Evolutionary conservation across 2,329 filamentous ascomycete genomes (phyloP).

Genomic region (Tolypocladium inflatum): DNA sequence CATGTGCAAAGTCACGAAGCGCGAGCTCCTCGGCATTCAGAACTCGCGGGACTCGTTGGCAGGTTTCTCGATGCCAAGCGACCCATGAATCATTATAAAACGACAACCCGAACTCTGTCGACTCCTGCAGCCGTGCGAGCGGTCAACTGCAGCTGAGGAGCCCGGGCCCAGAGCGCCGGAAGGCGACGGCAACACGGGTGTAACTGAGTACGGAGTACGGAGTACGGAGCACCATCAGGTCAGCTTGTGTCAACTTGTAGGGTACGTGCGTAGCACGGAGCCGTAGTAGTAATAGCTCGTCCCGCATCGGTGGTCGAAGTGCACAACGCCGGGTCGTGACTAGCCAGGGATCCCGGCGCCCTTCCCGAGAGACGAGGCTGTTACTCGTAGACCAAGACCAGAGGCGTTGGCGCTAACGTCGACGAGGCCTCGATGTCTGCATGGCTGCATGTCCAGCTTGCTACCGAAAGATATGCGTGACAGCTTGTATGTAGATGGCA

Average conservation of each 20-base stretch:
- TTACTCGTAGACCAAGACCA: background rate
- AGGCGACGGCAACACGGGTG: background rate
- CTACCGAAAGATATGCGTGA: no score
- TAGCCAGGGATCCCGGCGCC: conserved; percentile 1
- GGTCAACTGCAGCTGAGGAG: background rate
- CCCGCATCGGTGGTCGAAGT: no score
- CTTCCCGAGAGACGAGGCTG: background rate
- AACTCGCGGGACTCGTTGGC: background rate
- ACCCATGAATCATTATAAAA: background rate
- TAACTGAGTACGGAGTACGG: no score
- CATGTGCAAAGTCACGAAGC: background rate
- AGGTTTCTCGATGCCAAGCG: background rate
- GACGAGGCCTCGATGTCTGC: background rate
- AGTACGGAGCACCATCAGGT: no score
- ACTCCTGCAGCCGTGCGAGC: background rate
- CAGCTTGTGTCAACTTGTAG: background rate
- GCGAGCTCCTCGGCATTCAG: background rate
- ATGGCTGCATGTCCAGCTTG: background rate
- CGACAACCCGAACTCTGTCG: background rate
- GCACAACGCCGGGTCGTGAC: background rate
- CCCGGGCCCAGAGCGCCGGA: background rate
- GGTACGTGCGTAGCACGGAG: background rate
- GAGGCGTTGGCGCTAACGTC: background rate
- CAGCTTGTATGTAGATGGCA: no score
- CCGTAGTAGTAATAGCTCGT: background rate